Evolutionary conservation across 1,284 basidiomycete species (phyloP).

Genomic region (Anthracocystis walkeri): DNA sequence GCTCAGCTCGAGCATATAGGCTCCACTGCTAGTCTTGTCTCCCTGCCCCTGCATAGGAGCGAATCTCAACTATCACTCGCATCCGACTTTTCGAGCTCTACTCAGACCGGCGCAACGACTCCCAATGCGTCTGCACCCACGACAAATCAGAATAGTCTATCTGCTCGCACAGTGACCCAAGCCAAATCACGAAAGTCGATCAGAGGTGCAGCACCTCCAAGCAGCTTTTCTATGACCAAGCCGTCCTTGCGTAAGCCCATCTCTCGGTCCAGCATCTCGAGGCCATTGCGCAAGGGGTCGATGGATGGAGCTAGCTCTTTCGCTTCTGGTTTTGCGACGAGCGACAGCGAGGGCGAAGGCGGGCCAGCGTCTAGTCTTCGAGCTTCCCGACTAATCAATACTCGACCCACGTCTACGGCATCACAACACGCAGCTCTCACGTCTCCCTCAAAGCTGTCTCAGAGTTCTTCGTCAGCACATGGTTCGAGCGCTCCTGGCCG

Average conservation of each 20-base stretch:
- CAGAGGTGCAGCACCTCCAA: conserved; percentile 43
- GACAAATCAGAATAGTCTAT: background rate
- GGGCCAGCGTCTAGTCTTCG: conserved; percentile 13
- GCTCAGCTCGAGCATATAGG: conserved; percentile 55
- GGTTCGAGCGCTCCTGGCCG: conserved; percentile 9
- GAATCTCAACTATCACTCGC: conserved; percentile 33
- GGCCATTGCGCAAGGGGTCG: conserved; percentile 30
- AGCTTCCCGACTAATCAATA: conserved; percentile 28
- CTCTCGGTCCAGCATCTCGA: conserved; percentile 45
- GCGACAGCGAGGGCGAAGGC: conserved; percentile 58
- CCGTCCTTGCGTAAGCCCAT: conserved; percentile 30
- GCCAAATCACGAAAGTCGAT: conserved; percentile 34
- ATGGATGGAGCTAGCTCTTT: conserved; percentile 33
- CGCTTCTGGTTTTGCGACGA: conserved; percentile 43
- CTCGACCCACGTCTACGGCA: background rate
- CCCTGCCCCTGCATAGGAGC: conserved; percentile 44
- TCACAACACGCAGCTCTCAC: conserved; percentile 2
- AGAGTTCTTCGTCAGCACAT: conserved; percentile 17
- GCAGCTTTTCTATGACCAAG: conserved; percentile 51
- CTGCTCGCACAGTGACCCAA: conserved; percentile 3
- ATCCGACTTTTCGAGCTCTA: conserved; percentile 18
- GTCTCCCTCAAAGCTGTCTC: conserved; percentile 23
- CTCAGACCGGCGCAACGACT: conserved; percentile 14
- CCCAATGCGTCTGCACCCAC: background rate
- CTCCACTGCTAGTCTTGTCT: conserved; percentile 49